Evolutionary conservation across 2,329 filamentous ascomycete species (phyloP).

Genomic region (Trichophyton schoenleinii): DNA sequence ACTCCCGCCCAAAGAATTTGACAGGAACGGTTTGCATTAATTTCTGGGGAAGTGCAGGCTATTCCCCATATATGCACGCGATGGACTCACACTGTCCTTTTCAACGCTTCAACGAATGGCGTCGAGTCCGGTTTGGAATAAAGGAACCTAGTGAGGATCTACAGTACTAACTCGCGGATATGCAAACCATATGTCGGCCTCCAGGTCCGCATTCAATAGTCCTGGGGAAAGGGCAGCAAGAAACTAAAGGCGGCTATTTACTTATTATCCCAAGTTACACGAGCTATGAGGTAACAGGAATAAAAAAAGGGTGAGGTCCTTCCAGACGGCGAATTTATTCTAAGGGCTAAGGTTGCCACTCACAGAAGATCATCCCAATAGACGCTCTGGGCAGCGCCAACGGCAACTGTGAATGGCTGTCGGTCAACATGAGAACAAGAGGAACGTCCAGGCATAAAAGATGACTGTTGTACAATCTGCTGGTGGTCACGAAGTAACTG

Average conservation of each 20-base stretch:
- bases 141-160: not conserved
- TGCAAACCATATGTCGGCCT: not conserved
- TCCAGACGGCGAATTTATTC: not conserved
- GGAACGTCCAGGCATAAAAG: not conserved
- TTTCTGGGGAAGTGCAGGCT: no score
- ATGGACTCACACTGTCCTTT: no score
- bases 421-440: not conserved
- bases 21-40: no score
- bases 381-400: not conserved
- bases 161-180: not conserved
- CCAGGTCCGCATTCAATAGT: not conserved
- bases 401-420: not conserved
- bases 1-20: no score
- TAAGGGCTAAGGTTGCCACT: not conserved
- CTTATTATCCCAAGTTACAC: not conserved
- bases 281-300: not conserved
- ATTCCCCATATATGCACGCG: no score
- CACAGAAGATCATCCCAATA: not conserved
- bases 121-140: not conserved
- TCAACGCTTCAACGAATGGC: no score
- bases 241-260: not conserved
- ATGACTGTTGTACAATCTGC: not conserved
- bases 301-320: not conserved
- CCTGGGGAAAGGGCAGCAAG: not conserved
- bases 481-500: not conserved